phyloP scores from a whole-genome alignment of 2,329 filamentous ascomycete genomes.

The Aspergillus sojae region DNA sequence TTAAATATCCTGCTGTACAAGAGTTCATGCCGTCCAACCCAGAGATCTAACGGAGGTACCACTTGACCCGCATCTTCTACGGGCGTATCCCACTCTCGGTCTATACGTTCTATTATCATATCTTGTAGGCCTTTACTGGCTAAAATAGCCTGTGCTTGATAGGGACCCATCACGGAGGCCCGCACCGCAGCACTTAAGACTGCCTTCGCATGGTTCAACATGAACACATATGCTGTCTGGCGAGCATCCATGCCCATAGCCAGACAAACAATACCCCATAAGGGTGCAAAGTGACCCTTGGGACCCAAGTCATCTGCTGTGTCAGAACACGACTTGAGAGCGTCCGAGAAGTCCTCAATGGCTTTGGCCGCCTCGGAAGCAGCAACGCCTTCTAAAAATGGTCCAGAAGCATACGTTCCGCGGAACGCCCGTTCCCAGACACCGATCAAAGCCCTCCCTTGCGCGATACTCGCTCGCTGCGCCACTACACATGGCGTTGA shows the following conservation, averaged over 20 bases:
- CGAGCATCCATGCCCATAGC: slow-evolving; percentile 56
- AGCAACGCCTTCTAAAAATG: slow-evolving; percentile 15
- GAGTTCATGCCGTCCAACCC: slow-evolving; percentile 67
- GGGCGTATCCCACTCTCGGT: slow-evolving; percentile 49
- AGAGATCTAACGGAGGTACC: slow-evolving; percentile 65
- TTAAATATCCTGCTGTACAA: slow-evolving; percentile 70
- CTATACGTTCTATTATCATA: slow-evolving; percentile 54
- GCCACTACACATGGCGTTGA: slow-evolving; percentile 65
- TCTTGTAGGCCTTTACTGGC: slow-evolving; percentile 56
- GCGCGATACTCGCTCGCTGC: slow-evolving; percentile 61
- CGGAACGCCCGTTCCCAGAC: slow-evolving; percentile 63
- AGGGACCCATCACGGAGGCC: slow-evolving; percentile 66
- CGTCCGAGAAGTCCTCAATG: slow-evolving; percentile 42
- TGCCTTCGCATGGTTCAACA: slow-evolving; percentile 66
- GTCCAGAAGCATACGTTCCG: slow-evolving; percentile 30
- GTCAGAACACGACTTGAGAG: slow-evolving; percentile 38
- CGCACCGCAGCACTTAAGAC: slow-evolving; percentile 65
- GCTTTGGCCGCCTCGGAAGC: slow-evolving; percentile 28
- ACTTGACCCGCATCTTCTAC: slow-evolving; percentile 62
- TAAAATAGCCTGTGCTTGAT: slow-evolving; percentile 63
- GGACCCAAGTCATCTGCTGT: slow-evolving; percentile 37
- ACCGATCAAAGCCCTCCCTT: slow-evolving; percentile 61
- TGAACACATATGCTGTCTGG: slow-evolving; percentile 62
- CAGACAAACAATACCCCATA: slow-evolving; percentile 61
- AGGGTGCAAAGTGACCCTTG: slow-evolving; percentile 61